Percentiles rank a stretch among this genome's conserved stretches.
phyloP scores from a whole-genome alignment of 768 basidiomycete species.

The Sutorius australiensis region DNA sequence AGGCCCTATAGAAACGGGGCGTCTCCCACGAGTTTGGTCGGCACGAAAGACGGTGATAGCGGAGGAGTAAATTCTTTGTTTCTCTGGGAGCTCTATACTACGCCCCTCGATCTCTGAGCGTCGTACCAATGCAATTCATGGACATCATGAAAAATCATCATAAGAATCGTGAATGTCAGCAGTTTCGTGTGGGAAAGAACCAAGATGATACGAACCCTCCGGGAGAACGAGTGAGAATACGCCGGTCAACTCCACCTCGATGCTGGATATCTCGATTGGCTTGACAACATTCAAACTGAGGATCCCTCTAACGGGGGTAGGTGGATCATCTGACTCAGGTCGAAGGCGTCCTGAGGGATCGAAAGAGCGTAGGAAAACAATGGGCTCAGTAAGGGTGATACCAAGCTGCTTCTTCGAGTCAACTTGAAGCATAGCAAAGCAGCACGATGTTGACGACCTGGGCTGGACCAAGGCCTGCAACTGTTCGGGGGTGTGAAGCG shows the following conservation, averaged over 20 bases:
- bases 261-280: constrained; percentile 80
- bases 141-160: too few species aligned
- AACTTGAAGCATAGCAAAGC: constrained; percentile 7
- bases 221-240: constrained; percentile 54
- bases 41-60: constrained; percentile 75
- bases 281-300: constrained; percentile 64
- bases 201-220: constrained; percentile 60
- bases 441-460: neutral
- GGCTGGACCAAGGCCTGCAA: neutral
- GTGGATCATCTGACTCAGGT: constrained; percentile 43
- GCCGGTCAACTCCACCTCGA: constrained; percentile 76
- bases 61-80: constrained; percentile 68
- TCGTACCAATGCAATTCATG: neutral
- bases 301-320: constrained; percentile 62
- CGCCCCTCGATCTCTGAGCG: constrained; percentile 57
- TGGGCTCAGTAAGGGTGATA: constrained; percentile 69
- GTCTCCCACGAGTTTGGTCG: constrained; percentile 32
- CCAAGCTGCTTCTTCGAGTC: constrained; percentile 41
- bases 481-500: neutral
- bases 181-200: neutral
- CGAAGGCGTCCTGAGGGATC: constrained; percentile 41
- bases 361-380: constrained; percentile 63
- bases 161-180: neutral
- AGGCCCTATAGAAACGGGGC: constrained; percentile 23
- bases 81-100: constrained; percentile 71